phyloP scores from a whole-genome alignment of 106 monocot species.

The Triglochin maritima region DNA sequence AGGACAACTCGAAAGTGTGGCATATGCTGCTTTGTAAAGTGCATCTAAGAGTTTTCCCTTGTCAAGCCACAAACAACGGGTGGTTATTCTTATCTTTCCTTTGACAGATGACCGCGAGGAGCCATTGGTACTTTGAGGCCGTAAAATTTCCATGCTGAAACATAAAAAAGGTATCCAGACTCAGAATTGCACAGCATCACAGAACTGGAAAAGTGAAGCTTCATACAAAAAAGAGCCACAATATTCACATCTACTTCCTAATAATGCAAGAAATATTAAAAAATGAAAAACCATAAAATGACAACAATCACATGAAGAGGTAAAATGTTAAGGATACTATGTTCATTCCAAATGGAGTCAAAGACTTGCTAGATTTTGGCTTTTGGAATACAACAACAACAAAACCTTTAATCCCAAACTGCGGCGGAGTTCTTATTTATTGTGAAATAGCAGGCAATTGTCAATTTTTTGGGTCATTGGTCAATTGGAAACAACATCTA shows the following conservation, averaged over 20 bases:
- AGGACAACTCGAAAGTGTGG: slow-evolving; percentile 88
- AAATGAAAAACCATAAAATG: background rate
- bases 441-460: no score
- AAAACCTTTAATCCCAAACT: no score
- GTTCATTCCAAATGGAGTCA: no score
- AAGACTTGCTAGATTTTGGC: no score
- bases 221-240: background rate
- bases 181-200: no score
- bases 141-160: slow-evolving; percentile 85
- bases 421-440: no score
- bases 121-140: slow-evolving; percentile 43
- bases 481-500: no score
- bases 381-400: no score
- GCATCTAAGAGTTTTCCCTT: slow-evolving; percentile 92
- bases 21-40: slow-evolving; percentile 90
- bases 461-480: no score
- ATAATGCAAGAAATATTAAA: background rate
- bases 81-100: slow-evolving; percentile 83
- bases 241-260: background rate
- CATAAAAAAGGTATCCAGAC: background rate
- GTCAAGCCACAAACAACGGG: slow-evolving; percentile 94
- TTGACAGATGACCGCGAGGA: slow-evolving; percentile 50
- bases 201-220: no score
- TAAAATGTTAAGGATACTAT: background rate
- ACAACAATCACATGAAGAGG: background rate